Conservation (phyloP, 2,329 filamentous ascomycete genomes). For the Paecilomyces sp. region DNA sequence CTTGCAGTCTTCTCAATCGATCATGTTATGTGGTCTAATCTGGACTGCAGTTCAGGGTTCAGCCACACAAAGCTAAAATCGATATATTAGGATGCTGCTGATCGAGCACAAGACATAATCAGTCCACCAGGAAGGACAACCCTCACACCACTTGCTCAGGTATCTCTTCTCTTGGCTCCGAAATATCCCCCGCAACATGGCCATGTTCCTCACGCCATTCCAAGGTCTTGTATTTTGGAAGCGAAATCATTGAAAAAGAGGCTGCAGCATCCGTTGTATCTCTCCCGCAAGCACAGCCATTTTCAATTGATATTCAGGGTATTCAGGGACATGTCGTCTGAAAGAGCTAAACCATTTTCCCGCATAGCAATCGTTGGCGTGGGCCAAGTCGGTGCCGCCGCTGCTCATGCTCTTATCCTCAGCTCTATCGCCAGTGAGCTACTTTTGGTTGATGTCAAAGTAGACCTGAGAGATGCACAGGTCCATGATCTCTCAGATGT, state of each 20-base stretch:
- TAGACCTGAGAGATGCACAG: constrained; percentile 37
- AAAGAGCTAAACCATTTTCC: not conserved
- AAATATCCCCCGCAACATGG: not conserved
- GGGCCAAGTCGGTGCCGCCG: constrained; percentile 29
- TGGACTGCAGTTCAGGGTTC: not conserved
- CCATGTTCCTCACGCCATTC: not conserved
- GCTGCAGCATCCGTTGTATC: not conserved
- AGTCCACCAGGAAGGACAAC: not conserved
- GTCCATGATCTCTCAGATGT: constrained; percentile 49
- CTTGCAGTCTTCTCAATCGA: not conserved
- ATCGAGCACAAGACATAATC: not conserved
- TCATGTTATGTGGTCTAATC: not conserved
- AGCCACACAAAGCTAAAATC: not conserved
- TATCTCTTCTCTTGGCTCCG: not conserved
- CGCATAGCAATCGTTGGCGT: constrained; percentile 45
- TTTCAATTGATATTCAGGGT: not conserved
- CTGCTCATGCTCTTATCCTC: constrained; percentile 46
- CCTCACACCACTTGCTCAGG: not conserved
- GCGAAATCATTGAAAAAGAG: too few species aligned
- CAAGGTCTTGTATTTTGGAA: not conserved
- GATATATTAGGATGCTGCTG: too few species aligned
- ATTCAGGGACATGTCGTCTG: not conserved
- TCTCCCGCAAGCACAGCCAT: not conserved
- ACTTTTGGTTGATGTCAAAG: constrained; percentile 46
- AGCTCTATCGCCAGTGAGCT: constrained; percentile 45